These are phyloP conservation scores for Suillus weaverae DNA, from an alignment of 768 basidiomycete species.

Conservation along the genomic window DNA sequence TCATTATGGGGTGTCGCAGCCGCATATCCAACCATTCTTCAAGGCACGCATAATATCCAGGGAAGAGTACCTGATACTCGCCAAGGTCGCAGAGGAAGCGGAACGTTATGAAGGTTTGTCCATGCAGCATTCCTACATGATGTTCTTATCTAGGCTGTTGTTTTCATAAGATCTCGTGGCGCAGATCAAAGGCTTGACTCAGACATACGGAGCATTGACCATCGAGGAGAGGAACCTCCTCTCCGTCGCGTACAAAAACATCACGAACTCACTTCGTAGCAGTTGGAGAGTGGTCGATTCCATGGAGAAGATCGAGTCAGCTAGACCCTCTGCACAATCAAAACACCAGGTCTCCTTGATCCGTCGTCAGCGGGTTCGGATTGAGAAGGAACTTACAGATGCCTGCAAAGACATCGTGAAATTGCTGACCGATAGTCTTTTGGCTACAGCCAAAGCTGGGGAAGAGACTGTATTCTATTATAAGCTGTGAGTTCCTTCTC, in stretches of 20 bases:
- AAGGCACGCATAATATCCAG: conserved; percentile 34
- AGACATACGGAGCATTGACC: conserved; percentile 66
- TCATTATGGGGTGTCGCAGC: not conserved
- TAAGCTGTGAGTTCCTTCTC: conserved; percentile 62
- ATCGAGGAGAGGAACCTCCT: conserved; percentile 88
- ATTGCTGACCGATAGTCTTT: conserved; percentile 60
- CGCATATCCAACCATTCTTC: conserved; percentile 10
- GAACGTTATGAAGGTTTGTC: conserved; percentile 81
- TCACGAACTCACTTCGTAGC: conserved; percentile 78
- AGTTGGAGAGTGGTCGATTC: conserved; percentile 83
- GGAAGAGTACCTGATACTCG: conserved; percentile 56
- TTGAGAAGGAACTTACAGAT: conserved; percentile 74
- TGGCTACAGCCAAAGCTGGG: conserved; percentile 65
- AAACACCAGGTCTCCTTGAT: conserved; percentile 60
- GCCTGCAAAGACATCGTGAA: conserved; percentile 79
- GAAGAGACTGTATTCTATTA: conserved; percentile 89
- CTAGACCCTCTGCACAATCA: conserved; percentile 32
- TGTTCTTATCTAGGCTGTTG: conserved; percentile 2
- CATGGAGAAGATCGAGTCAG: conserved; percentile 61
- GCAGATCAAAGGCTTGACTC: conserved; percentile 76
- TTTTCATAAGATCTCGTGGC: conserved; percentile 63
- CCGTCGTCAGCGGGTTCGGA: conserved; percentile 68
- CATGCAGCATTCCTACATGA: not conserved
- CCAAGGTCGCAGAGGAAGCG: conserved; percentile 84
- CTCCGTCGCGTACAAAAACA: conserved; percentile 89